Evolutionary conservation across 225 moss, liverwort and hornwort genomes (phyloP).

Genomic region (Sphagnum tenellum): DNA sequence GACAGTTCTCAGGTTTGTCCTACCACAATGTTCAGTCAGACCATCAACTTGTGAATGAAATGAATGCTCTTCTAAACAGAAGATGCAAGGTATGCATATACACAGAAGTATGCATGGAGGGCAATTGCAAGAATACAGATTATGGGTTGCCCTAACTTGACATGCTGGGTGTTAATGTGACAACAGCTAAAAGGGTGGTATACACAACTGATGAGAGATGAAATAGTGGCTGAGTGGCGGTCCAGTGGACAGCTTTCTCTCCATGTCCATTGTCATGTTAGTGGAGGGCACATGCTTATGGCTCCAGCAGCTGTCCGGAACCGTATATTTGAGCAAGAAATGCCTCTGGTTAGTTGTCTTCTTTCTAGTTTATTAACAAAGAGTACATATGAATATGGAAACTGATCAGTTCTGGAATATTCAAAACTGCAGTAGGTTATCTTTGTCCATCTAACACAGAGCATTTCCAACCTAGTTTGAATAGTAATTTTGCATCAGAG

Average conservation of each 20-base stretch:
- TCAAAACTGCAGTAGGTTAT: too few species aligned
- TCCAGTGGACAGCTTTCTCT: constrained; percentile 50
- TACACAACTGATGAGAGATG: constrained; percentile 59
- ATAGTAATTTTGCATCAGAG: too few species aligned
- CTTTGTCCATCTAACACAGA: too few species aligned
- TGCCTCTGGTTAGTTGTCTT: constrained; percentile 51
- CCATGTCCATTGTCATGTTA: constrained; percentile 60
- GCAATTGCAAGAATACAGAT: neutral
- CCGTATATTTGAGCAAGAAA: constrained; percentile 61
- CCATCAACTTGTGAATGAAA: too few species aligned
- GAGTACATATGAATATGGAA: too few species aligned
- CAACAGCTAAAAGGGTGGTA: constrained; percentile 54
- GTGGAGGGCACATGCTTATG: constrained; percentile 57
- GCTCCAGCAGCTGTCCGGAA: constrained; percentile 65
- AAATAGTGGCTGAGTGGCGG: constrained; percentile 67
- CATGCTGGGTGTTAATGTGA: neutral
- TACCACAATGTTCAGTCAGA: neutral
- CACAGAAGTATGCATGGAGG: neutral
- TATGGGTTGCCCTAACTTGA: too few species aligned
- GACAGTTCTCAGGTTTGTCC: constrained; percentile 34
- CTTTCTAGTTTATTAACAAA: too few species aligned
- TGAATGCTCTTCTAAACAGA: too few species aligned
- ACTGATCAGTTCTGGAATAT: too few species aligned
- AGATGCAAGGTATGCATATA: too few species aligned
- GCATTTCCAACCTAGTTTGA: too few species aligned